Conservation (phyloP, 202 grass and related monocot species). For the Digitaria exilis region DNA sequence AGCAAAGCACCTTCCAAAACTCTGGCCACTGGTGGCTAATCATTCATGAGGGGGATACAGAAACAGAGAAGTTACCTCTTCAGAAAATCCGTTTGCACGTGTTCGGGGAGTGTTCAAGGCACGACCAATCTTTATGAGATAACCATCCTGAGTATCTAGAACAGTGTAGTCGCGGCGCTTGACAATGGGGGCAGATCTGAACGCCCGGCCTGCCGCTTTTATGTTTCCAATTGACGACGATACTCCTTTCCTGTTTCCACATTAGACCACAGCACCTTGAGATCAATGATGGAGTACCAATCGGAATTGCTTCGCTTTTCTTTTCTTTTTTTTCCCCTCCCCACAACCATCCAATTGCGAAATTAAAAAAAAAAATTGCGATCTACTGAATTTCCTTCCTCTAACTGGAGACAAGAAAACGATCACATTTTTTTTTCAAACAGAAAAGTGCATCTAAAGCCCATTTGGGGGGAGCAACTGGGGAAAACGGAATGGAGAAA, state of each 20-base stretch:
- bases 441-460: too few relatives aligned
- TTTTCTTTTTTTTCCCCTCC: too few relatives aligned
- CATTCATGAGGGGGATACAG: not conserved
- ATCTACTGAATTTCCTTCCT: too few relatives aligned
- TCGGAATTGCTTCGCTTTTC: not conserved
- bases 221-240: not conserved
- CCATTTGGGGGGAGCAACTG: too few relatives aligned
- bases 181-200: constrained; percentile 46
- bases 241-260: constrained; percentile 35
- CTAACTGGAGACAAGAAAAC: not conserved
- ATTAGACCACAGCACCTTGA: constrained; percentile 27
- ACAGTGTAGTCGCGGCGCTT: constrained; percentile 15
- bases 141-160: constrained; percentile 62
- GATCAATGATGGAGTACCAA: not conserved
- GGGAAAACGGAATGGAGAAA: not conserved
- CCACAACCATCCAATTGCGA: not conserved
- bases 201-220: constrained; percentile 34
- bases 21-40: not conserved
- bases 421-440: not conserved
- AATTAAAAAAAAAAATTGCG: not conserved
- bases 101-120: constrained; percentile 38
- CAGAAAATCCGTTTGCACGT: constrained; percentile 56
- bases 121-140: constrained; percentile 29
- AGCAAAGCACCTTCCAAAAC: not conserved
- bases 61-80: constrained; percentile 49